phyloP scores from a whole-genome alignment of 129 eudicot genomes.

The Escallonia rubra region DNA sequence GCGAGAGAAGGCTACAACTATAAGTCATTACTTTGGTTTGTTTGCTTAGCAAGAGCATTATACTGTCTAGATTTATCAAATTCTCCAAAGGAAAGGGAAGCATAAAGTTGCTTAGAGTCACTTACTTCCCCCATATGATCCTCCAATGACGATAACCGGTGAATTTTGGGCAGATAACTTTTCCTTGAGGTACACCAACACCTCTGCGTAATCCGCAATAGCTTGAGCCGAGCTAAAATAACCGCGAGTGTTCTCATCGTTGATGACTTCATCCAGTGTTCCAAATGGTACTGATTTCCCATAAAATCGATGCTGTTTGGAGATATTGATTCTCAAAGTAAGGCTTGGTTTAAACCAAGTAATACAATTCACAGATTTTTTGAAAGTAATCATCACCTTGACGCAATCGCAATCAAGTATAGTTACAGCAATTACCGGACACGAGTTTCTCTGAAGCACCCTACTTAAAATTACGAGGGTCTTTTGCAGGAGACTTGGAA shows the following conservation, averaged over 20 bases:
- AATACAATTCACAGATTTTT: neutral
- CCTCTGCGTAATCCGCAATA: constrained; percentile 74
- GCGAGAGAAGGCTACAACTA: no score
- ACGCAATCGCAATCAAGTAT: no score
- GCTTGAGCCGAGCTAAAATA: constrained; percentile 90
- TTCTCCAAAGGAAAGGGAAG: no score
- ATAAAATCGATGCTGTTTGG: constrained; percentile 48
- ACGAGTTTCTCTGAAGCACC: no score
- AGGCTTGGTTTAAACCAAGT: neutral
- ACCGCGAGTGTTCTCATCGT: constrained; percentile 48
- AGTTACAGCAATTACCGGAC: no score
- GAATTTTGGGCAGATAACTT: constrained; percentile 43
- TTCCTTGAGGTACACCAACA: constrained; percentile 46
- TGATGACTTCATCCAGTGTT: constrained; percentile 44
- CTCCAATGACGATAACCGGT: constrained; percentile 74
- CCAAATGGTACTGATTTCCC: constrained; percentile 64
- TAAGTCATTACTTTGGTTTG: no score
- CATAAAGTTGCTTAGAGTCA: neutral
- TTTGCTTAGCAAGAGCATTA: no score
- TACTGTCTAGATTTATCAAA: no score
- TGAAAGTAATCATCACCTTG: neutral
- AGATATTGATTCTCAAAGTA: neutral
- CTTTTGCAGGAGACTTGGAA: no score
- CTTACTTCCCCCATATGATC: constrained; percentile 93
- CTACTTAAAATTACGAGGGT: no score